A percentile compares a stretch with the other conserved stretches of the same genome.
phyloP scores from a whole-genome alignment of 306 rosid genomes.

The Morella rubra region DNA sequence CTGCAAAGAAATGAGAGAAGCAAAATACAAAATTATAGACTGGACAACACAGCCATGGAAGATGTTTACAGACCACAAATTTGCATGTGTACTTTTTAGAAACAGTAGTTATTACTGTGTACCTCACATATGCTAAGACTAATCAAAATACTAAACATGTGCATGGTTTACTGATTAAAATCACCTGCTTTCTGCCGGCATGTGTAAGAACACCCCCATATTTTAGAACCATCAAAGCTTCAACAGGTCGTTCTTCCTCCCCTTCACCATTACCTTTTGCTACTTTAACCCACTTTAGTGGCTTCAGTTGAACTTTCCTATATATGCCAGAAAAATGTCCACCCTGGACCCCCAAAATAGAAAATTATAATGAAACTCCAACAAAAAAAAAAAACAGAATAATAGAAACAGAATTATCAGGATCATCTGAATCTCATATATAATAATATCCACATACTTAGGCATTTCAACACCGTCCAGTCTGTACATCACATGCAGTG shows the following conservation, averaged over 20 bases:
- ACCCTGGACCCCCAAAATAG: slow-evolving; percentile 52
- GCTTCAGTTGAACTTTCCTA: slow-evolving; percentile 96
- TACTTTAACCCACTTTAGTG: slow-evolving; percentile 84
- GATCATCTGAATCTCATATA: not conserved
- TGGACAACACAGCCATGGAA: slow-evolving; percentile 19
- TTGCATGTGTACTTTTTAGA: not conserved
- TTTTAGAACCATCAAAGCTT: slow-evolving; percentile 97
- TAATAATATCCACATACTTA: slow-evolving; percentile 6
- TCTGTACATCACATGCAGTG: not conserved
- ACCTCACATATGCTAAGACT: not conserved
- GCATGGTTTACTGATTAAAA: not conserved
- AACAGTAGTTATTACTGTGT: not conserved
- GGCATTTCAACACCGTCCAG: not conserved
- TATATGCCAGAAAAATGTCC: slow-evolving; percentile 98
- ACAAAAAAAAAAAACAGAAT: not conserved
- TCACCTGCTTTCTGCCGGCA: slow-evolving; percentile 98
- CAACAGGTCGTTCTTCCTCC: slow-evolving; percentile 92
- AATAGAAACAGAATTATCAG: not conserved
- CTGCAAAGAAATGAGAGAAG: slow-evolving; percentile 42
- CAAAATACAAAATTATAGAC: slow-evolving; percentile 19
- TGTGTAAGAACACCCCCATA: slow-evolving; percentile 99
- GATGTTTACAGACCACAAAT: not conserved
- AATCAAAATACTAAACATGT: slow-evolving; percentile 1
- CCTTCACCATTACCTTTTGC: slow-evolving; percentile 68
- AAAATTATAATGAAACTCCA: slow-evolving; percentile 15